phyloP scores from a whole-genome alignment of 1,284 basidiomycete genomes.

The Moniliella sp. region DNA sequence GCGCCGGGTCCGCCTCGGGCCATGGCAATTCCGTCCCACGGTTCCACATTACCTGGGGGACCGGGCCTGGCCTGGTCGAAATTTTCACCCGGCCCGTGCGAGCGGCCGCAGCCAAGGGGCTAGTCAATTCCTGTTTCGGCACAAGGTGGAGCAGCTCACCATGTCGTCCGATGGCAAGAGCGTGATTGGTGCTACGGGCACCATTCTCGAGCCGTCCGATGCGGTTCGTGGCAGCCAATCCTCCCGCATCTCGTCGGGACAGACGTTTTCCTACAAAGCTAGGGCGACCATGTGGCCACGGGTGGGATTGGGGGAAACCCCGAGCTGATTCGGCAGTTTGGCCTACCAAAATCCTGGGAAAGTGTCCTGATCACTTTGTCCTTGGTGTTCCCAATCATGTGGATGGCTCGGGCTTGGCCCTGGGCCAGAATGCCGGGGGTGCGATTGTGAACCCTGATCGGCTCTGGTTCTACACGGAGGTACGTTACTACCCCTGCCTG shows the following conservation, averaged over 20 bases:
- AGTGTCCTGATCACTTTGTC: constrained; percentile 3
- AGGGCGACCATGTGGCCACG: constrained; percentile 4
- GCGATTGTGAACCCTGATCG: constrained; percentile 5
- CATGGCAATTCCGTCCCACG: constrained; percentile 6
- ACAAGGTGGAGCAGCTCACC: constrained; percentile 4
- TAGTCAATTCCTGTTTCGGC: constrained; percentile 5
- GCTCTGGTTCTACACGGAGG: constrained; percentile 7
- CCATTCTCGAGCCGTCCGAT: constrained; percentile 2
- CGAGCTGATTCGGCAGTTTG: constrained; percentile 4
- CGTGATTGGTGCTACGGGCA: constrained; percentile 3
- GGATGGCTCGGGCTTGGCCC: constrained; percentile 4
- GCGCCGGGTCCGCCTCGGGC: constrained; percentile 2
- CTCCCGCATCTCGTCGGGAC: constrained; percentile 2
- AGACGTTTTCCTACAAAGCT: constrained; percentile 2
- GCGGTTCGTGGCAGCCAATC: constrained; percentile 3
- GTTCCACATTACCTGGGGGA: constrained; percentile 7
- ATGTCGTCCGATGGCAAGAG: constrained; percentile 1
- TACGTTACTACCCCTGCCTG: neutral
- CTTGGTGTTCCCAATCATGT: constrained; percentile 6
- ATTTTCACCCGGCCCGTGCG: constrained; percentile 5
- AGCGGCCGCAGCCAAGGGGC: constrained; percentile 3
- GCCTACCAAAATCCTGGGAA: constrained; percentile 3
- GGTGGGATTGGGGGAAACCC: constrained; percentile 7
- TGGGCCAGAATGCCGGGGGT: constrained; percentile 4
- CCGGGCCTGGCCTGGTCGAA: constrained; percentile 4